phyloP scores from a whole-genome alignment of 768 basidiomycete species.

The Tulasnella sp. region DNA sequence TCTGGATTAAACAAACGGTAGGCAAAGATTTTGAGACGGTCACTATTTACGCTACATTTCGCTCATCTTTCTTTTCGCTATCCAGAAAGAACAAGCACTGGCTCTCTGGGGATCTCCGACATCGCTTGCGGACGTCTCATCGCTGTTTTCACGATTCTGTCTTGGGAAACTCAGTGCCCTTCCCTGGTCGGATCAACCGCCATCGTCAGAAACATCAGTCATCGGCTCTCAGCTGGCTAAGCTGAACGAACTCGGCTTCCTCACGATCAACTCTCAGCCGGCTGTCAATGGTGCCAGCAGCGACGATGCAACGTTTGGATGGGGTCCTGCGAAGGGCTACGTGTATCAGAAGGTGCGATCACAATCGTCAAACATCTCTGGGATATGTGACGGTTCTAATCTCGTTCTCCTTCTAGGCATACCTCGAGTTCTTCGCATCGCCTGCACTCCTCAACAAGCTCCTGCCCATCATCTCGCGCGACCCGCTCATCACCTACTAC shows the following conservation, averaged over 20 bases:
- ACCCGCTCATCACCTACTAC: slow-evolving; percentile 88
- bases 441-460: slow-evolving; percentile 62
- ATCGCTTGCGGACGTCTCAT: slow-evolving; percentile 49
- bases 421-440: slow-evolving; percentile 89
- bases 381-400: no score
- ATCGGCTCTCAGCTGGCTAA: slow-evolving; percentile 70
- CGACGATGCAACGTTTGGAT: slow-evolving; percentile 77
- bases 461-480: slow-evolving; percentile 72
- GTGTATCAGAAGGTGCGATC: slow-evolving; percentile 81
- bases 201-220: slow-evolving; percentile 68
- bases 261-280: slow-evolving; percentile 96
- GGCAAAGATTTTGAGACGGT: slow-evolving; percentile 20
- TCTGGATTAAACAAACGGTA: slow-evolving; percentile 84
- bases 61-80: slow-evolving; percentile 12
- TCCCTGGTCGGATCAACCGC: slow-evolving; percentile 92
- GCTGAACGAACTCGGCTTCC: slow-evolving; percentile 85
- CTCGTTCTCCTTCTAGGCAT: slow-evolving; percentile 47
- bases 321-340: slow-evolving; percentile 90
- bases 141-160: slow-evolving; percentile 81
- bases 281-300: slow-evolving; percentile 84
- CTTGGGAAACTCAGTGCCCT: slow-evolving; percentile 57
- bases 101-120: slow-evolving; percentile 82
- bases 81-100: slow-evolving; percentile 74
- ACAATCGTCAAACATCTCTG: no score
- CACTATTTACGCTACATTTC: not conserved